These are phyloP conservation scores for Cercospora beticola DNA, from an alignment of 2,329 filamentous ascomycete genomes.

Conservation along the genomic window DNA sequence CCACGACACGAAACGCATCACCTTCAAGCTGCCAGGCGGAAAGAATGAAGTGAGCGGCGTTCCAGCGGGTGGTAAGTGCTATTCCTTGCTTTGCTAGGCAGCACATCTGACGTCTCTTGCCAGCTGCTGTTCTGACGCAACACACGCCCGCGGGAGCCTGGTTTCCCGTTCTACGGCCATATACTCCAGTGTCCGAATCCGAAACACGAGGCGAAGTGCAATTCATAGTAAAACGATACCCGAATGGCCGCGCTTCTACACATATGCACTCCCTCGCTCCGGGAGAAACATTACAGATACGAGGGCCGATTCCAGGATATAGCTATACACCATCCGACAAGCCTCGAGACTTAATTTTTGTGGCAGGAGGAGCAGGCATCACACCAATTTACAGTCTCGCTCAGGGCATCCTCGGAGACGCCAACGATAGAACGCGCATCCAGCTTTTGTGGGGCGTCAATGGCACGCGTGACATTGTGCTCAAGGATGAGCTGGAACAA, in stretches of 20 bases:
- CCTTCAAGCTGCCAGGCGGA: slow-evolving; percentile 35
- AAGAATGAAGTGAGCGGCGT: slow-evolving; percentile 34
- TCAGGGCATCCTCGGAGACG: slow-evolving; percentile 45
- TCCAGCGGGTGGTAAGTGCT: slow-evolving; percentile 30
- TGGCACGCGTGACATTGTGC: slow-evolving; percentile 60
- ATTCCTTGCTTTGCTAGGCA: neutral
- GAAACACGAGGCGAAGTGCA: slow-evolving; percentile 61
- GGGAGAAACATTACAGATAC: slow-evolving; percentile 61
- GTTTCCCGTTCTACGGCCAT: slow-evolving; percentile 63
- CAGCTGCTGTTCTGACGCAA: slow-evolving; percentile 60
- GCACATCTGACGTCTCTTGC: slow-evolving; percentile 1
- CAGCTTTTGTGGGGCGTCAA: slow-evolving; percentile 68
- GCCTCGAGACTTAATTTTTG: slow-evolving; percentile 53
- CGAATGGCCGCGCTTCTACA: slow-evolving; percentile 61
- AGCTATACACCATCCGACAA: slow-evolving; percentile 28
- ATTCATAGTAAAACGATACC: slow-evolving; percentile 67
- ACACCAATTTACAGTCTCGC: slow-evolving; percentile 58
- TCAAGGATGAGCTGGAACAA: slow-evolving; percentile 56
- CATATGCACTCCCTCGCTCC: slow-evolving; percentile 66
- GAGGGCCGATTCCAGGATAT: slow-evolving; percentile 50
- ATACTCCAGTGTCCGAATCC: slow-evolving; percentile 62
- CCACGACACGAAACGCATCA: slow-evolving; percentile 38
- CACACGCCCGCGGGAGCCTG: slow-evolving; percentile 57
- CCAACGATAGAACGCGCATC: slow-evolving; percentile 61
- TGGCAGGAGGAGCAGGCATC: slow-evolving; percentile 71